Base-by-base conservation (phyloP, 768 basidiomycete genomes). In the Ramaria rubella region DNA sequence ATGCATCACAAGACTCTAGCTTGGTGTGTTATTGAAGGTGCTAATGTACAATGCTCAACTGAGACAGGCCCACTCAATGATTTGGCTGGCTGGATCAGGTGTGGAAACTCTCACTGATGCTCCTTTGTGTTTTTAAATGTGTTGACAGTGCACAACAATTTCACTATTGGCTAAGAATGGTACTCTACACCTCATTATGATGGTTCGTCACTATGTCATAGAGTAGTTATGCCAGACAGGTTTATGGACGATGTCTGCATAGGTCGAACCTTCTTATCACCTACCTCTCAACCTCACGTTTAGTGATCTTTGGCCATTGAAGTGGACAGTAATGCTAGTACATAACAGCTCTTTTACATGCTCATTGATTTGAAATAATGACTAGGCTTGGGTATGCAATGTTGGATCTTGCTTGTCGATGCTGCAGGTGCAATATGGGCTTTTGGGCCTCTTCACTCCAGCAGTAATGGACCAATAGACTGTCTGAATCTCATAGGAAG, bases 1-100 rank as follows among this genome's bases (percentile, higher is more conserved):
- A 82, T 88, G 49, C 80, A 81, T 50, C 81, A 84, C 51, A 85
- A 82, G 62, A 81, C 85, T 26, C n/a, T n/a, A n/a, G n/a, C 66
- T 98, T 55, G 86, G 84, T 59, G 79, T 82, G 55, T 98, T 97
- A 73, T 86, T 81, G 64, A 97, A 98, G n/a, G n/a, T n/a, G n/a
- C n/a, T n/a, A n/a, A n/a, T 36, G 33, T 51, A 30, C 27, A 31
- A 51, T 29, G 49, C 2, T 31, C 33, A 14, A 51, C 49, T n/a
- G 26, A 33, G 21, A 51, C 7, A 15, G 49, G 49, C 31, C 49
- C 49, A 30, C 49, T 51, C 21, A 51, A 29, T n/a, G 24, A 34
- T 51, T n/a, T 51, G 49, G 49, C 34, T 51, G 49, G 49, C 49
- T 31, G 12, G 49, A 51, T 51, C 49, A 51, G 33, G 49, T 51